Conservation (phyloP, 148 eudicot genomes). For the Vaccinium darrowii region DNA sequence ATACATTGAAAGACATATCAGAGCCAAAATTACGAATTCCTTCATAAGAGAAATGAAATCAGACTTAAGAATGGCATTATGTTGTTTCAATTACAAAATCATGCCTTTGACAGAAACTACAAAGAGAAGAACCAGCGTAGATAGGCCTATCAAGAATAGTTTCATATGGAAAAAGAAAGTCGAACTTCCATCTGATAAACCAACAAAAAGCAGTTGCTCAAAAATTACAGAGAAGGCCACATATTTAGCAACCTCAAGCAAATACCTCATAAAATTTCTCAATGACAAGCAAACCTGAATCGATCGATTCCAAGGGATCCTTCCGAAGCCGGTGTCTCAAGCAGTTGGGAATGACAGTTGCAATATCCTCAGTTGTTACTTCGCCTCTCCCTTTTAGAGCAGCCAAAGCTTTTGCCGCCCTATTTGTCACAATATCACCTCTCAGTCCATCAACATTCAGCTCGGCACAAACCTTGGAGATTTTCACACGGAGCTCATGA, state of each 20-base stretch:
- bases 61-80: background rate
- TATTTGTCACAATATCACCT: slow-evolving; percentile 91
- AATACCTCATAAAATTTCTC: slow-evolving; percentile 93
- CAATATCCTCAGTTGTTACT: slow-evolving; percentile 85
- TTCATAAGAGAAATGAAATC: background rate
- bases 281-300: slow-evolving; percentile 86
- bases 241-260: slow-evolving; percentile 35
- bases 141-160: background rate
- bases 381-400: slow-evolving; percentile 80
- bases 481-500: slow-evolving; percentile 80
- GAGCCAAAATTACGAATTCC: background rate
- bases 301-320: slow-evolving; percentile 94
- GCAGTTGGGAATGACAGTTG: slow-evolving; percentile 90
- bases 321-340: slow-evolving; percentile 88
- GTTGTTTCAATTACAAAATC: background rate
- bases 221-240: slow-evolving; percentile 18
- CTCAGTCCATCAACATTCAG: slow-evolving; percentile 90
- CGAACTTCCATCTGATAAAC: background rate
- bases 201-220: background rate
- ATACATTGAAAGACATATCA: background rate
- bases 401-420: slow-evolving; percentile 96
- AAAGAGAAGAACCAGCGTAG: background rate
- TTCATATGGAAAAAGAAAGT: background rate
- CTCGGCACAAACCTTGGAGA: slow-evolving; percentile 88
- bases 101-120: background rate